Evolutionary conservation across 192 early-diverging fungal genomes (phyloP), one percentile per base, ranked within the genome.

Genomic region (Kickxella alabastrina): DNA sequence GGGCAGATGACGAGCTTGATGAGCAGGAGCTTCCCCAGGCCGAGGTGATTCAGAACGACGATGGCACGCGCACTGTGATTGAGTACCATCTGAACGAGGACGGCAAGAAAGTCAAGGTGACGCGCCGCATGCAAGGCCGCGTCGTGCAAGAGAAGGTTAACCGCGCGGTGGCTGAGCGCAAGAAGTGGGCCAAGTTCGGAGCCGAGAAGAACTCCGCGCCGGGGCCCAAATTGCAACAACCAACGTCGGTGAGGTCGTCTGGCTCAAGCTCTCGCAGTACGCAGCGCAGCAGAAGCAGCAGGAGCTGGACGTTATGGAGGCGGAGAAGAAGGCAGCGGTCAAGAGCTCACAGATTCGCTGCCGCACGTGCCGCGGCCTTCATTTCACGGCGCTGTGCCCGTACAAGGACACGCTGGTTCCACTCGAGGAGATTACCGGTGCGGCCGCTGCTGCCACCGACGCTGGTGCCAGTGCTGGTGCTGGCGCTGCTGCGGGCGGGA

Each of bases 351-450:
- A 90, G 70, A 91, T 87, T 59, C 63, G 82, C 28, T 99, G 96
- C 84, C 90, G 96, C 78, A 86, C 87, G 55, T 99, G 96, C 80
- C 92, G 93, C 57, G 91, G 92, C 56, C 89, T 90, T 45, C 96
- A 99, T 81, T 96, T 88, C 68, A 97, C 96, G 19, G 81, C 82
- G 55, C 92, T 92, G 72, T 99, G 96, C 84, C 96, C 96, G 43
- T 97, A 90, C 87, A 99, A 97, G 82, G 92, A 96, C 67, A 90
- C 91, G 3, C 77, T 92, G 61, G 82, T 80, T 51, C 87, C 91
- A 24, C 62, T 87, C 48, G 87, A 91, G 62, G 89, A 88, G 29
- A 77, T 89, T 38, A 66, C 73, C 12, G 52, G 48, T 4, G 57
- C 41, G 5, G 57, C 52, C 0, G 40, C 43, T 7, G 51, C 46